phyloP scores from a whole-genome alignment of 768 basidiomycete genomes.

The Leccinum variicolor region DNA sequence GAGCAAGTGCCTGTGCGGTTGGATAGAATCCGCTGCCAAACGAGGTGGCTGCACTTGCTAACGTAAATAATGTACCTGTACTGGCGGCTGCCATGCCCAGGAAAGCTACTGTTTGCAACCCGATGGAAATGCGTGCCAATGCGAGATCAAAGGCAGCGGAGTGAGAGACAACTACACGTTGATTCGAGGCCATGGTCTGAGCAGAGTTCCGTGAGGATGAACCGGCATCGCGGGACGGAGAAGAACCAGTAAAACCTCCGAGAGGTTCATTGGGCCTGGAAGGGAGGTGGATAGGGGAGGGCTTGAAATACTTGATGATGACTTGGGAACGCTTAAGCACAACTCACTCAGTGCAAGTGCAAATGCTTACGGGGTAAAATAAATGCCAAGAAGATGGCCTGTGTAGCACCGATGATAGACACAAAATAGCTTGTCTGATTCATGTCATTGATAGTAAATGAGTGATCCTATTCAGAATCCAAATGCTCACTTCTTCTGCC shows the following conservation, averaged over 20 bases:
- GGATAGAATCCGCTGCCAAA: conserved; percentile 64
- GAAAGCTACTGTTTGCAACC: conserved; percentile 54
- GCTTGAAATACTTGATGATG: conserved; percentile 51
- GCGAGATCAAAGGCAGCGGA: conserved; percentile 63
- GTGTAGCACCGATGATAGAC: conserved; percentile 47
- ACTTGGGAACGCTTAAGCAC: conserved; percentile 34
- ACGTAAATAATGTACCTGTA: conserved; percentile 48
- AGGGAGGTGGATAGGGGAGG: conserved; percentile 28
- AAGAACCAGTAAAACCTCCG: neutral
- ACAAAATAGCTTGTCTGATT: conserved; percentile 69
- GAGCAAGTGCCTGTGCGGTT: conserved; percentile 65
- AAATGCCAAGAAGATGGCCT: conserved; percentile 53
- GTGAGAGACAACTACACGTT: conserved; percentile 23
- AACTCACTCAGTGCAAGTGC: neutral
- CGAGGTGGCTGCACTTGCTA: conserved; percentile 47
- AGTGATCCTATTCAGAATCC: neutral
- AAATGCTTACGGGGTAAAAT: conserved; percentile 56
- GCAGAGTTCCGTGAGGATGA: neutral
- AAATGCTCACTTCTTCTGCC: conserved; percentile 51
- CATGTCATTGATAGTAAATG: neutral
- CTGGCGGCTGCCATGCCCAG: conserved; percentile 46
- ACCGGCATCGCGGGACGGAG: conserved; percentile 2
- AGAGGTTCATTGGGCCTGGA: conserved; percentile 17
- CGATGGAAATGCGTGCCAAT: conserved; percentile 59
- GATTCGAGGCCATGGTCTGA: conserved; percentile 1